Percentiles rank a stretch among this genome's conserved stretches.
phyloP scores from a whole-genome alignment of 1,139 yeast species.

The Candida sp. region DNA sequence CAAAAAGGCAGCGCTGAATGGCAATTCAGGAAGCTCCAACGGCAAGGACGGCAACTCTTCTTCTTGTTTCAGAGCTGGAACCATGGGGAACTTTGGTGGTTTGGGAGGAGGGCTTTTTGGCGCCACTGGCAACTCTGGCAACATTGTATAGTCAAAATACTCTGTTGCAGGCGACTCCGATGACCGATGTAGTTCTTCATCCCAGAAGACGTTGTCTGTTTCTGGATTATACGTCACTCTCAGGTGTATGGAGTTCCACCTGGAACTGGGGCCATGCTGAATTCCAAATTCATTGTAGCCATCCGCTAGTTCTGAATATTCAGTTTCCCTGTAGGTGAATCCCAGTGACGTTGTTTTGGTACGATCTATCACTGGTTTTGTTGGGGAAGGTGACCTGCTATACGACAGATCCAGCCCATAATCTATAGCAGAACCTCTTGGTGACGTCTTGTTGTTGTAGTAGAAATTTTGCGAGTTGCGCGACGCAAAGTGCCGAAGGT shows the following conservation, averaged over 20 bases:
- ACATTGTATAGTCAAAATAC: conserved; percentile 42
- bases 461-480: background rate
- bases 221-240: conserved; percentile 17
- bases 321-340: conserved; percentile 1
- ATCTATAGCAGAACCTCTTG: background rate
- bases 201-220: conserved; percentile 17
- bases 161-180: conserved; percentile 27
- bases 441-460: background rate
- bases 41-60: conserved; percentile 55
- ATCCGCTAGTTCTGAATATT: background rate
- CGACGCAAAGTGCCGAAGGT: background rate
- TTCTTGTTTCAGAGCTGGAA: conserved; percentile 7
- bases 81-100: conserved; percentile 1
- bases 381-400: conserved; percentile 40
- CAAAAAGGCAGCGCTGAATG: conserved; percentile 56
- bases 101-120: conserved; percentile 2
- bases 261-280: conserved; percentile 14
- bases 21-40: conserved; percentile 57
- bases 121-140: conserved; percentile 42
- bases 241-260: conserved; percentile 21
- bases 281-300: conserved; percentile 14
- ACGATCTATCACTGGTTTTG: conserved; percentile 14
- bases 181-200: conserved; percentile 15
- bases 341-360: conserved; percentile 4
- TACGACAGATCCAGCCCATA: conserved; percentile 7